Evolutionary conservation across 768 basidiomycete species (phyloP).

Genomic region (Boletus rubroflammeus): DNA sequence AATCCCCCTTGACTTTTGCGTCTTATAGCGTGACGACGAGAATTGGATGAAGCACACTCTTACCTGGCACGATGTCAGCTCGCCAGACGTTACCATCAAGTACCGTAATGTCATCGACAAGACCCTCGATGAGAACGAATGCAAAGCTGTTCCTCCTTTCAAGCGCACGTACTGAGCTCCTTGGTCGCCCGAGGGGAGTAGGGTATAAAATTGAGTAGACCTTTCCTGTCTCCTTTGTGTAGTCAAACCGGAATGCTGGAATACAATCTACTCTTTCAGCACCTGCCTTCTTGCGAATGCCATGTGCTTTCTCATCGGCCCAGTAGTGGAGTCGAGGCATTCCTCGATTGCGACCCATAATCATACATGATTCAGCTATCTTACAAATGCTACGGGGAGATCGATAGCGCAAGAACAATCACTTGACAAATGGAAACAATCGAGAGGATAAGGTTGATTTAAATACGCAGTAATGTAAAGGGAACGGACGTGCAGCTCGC

Average conservation of each 20-base stretch:
- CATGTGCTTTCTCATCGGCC: not conserved
- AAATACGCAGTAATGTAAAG: not conserved
- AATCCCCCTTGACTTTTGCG: not conserved
- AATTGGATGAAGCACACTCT: slow-evolving; percentile 96
- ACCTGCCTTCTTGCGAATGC: not conserved
- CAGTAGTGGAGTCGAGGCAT: not conserved
- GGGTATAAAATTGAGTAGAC: slow-evolving; percentile 6
- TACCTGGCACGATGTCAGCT: slow-evolving; percentile 76
- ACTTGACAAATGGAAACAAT: not conserved
- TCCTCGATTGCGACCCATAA: not conserved
- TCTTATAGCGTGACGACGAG: slow-evolving; percentile 78
- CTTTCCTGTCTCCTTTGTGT: slow-evolving; percentile 7
- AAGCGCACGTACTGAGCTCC: slow-evolving; percentile 80
- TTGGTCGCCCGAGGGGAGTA: not conserved
- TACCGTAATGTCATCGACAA: slow-evolving; percentile 83
- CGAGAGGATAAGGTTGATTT: not conserved
- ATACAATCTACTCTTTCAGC: slow-evolving; percentile 8
- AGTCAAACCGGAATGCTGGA: slow-evolving; percentile 4
- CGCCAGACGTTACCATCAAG: slow-evolving; percentile 81
- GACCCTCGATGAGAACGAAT: slow-evolving; percentile 94
- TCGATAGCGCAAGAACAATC: not conserved
- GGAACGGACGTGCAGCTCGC: not conserved
- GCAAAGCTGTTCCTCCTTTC: slow-evolving; percentile 96
- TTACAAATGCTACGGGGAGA: not conserved
- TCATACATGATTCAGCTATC: not conserved